These are phyloP conservation scores for Alternaria hordeiaustralica DNA, from an alignment of 2,329 filamentous ascomycete genomes.

Conservation along the genomic window DNA sequence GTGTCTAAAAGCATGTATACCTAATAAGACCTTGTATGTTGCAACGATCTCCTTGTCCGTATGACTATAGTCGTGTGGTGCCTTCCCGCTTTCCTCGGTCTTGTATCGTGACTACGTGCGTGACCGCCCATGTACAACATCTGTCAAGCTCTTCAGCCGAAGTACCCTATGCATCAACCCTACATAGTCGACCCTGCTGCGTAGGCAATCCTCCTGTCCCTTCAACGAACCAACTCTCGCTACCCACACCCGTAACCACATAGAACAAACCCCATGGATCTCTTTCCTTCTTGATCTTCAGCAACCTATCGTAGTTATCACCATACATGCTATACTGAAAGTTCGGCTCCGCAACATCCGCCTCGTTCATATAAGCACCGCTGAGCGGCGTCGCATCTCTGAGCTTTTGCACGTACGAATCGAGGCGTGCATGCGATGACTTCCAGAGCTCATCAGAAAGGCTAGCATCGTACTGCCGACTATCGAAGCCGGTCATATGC, in stretches of 20 bases:
- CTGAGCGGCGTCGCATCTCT: constrained; percentile 29
- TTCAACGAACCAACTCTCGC: constrained; percentile 34
- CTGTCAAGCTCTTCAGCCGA: neutral
- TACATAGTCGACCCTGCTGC: constrained; percentile 37
- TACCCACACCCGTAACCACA: constrained; percentile 32
- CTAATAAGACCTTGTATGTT: too few relatives aligned
- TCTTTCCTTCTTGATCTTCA: constrained; percentile 25
- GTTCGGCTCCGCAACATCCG: constrained; percentile 33
- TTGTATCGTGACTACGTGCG: too few relatives aligned
- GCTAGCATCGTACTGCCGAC: constrained; percentile 23
- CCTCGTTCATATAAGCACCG: constrained; percentile 49
- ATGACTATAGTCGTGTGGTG: too few relatives aligned
- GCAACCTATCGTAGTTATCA: constrained; percentile 29
- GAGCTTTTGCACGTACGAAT: constrained; percentile 30
- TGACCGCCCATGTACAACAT: neutral
- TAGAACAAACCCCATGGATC: constrained; percentile 42
- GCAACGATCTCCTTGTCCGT: too few relatives aligned
- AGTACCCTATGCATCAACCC: neutral
- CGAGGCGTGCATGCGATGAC: constrained; percentile 27
- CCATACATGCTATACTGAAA: constrained; percentile 38
- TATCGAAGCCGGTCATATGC: constrained; percentile 38
- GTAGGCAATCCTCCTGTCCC: constrained; percentile 31
- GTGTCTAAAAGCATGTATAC: too few relatives aligned
- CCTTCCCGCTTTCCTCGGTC: too few relatives aligned
- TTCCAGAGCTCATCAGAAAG: constrained; percentile 28